Evolutionary conservation across 306 rosid genomes (phyloP).

Genomic region (Corylus heterophylla): DNA sequence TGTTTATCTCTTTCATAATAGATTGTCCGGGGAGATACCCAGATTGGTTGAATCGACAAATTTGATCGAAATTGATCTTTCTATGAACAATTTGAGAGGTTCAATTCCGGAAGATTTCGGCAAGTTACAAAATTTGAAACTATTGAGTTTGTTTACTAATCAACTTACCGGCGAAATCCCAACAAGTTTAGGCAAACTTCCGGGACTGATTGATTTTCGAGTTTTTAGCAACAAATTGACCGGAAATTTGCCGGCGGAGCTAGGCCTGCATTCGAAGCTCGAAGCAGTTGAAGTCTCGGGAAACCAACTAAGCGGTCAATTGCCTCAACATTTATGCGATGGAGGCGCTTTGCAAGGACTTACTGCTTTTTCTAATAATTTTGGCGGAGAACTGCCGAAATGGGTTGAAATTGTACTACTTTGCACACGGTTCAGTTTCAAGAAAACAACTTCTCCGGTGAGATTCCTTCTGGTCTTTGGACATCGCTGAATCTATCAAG

Average conservation of each 20-base stretch:
- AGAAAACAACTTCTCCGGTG: constrained; percentile 52
- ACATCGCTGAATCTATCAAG: constrained; percentile 43
- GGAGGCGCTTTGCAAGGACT: constrained; percentile 55
- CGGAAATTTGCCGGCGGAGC: constrained; percentile 73
- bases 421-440: constrained; percentile 45
- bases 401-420: constrained; percentile 59
- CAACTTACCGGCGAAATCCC: constrained; percentile 68
- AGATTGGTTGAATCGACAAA: constrained; percentile 45
- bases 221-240: constrained; percentile 59
- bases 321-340: constrained; percentile 69
- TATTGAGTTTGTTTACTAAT: constrained; percentile 47
- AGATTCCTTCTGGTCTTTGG: constrained; percentile 72
- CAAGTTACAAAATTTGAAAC: constrained; percentile 44
- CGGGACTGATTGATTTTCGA: constrained; percentile 37
- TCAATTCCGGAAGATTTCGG: constrained; percentile 56
- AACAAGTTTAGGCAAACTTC: constrained; percentile 44
- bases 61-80: constrained; percentile 43
- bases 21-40: constrained; percentile 61
- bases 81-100: constrained; percentile 66
- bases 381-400: constrained; percentile 56
- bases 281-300: constrained; percentile 56
- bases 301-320: constrained; percentile 56
- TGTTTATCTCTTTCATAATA: constrained; percentile 51
- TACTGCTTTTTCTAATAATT: constrained; percentile 55
- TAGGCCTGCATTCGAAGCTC: constrained; percentile 68